These are phyloP conservation scores for Articulospora tetracladia DNA, from an alignment of 495 filamentous ascomycete genomes.

Conservation along the genomic window DNA sequence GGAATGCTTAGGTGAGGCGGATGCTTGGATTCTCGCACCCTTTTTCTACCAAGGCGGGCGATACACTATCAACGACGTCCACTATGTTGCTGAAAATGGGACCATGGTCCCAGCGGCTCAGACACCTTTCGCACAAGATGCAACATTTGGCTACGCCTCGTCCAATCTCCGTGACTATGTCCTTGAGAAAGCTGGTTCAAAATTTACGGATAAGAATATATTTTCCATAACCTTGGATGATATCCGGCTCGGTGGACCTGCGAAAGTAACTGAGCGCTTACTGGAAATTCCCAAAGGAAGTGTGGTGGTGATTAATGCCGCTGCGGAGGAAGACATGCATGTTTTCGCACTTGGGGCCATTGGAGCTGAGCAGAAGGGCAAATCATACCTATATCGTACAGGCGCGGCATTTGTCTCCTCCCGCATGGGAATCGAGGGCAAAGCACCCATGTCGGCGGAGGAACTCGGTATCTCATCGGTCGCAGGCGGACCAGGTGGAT, in stretches of 20 bases:
- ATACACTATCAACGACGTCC: constrained; percentile 48
- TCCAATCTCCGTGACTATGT: constrained; percentile 48
- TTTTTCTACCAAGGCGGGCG: constrained; percentile 53
- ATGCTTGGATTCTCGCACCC: constrained; percentile 45
- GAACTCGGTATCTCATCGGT: constrained; percentile 33
- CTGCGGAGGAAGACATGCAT: constrained; percentile 49
- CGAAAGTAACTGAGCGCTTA: constrained; percentile 36
- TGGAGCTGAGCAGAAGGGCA: constrained; percentile 38
- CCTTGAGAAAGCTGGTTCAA: constrained; percentile 42
- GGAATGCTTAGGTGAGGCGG: constrained; percentile 38
- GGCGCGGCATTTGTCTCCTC: constrained; percentile 54
- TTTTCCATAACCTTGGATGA: constrained; percentile 41
- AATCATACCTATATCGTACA: constrained; percentile 48
- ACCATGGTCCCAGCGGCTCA: constrained; percentile 39
- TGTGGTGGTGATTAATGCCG: constrained; percentile 48
- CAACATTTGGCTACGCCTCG: constrained; percentile 47
- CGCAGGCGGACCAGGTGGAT: constrained; percentile 29
- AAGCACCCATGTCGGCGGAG: constrained; percentile 38
- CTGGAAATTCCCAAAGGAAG: constrained; percentile 30
- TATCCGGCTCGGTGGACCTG: constrained; percentile 34
- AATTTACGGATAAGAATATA: constrained; percentile 31
- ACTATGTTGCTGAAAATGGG: constrained; percentile 47
- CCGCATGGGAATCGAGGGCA: constrained; percentile 43
- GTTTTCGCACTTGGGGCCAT: constrained; percentile 44
- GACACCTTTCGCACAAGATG: constrained; percentile 50